Conservation (phyloP, 2,329 filamentous ascomycete species). For the Aspergillus candidus region DNA sequence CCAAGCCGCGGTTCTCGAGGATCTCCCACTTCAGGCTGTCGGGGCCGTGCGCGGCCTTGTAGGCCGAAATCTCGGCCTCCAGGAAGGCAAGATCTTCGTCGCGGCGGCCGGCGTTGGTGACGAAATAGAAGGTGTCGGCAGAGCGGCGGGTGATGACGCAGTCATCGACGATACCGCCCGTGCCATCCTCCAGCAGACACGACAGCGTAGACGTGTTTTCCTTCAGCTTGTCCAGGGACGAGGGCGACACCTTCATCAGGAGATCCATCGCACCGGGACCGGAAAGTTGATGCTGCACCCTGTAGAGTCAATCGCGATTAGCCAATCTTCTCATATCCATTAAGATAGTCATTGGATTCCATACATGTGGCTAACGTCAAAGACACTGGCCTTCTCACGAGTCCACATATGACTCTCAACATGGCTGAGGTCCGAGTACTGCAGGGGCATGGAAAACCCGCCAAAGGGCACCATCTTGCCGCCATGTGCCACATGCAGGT, state of each 20-base stretch:
- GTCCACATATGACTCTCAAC: constrained; percentile 86
- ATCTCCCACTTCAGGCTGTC: constrained; percentile 61
- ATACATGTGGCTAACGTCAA: constrained; percentile 96
- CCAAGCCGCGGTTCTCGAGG: constrained; percentile 65
- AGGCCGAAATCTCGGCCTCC: constrained; percentile 58
- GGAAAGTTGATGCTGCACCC: constrained; percentile 74
- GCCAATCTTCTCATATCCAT: too few relatives aligned
- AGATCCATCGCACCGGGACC: constrained; percentile 76
- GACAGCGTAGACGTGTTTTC: constrained; percentile 72
- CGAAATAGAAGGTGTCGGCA: constrained; percentile 75
- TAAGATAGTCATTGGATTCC: constrained; percentile 9
- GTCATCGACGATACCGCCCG: constrained; percentile 91
- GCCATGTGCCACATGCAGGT: constrained; percentile 69
- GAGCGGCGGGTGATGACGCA: constrained; percentile 80
- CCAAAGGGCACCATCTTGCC: constrained; percentile 97
- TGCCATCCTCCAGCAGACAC: constrained; percentile 69
- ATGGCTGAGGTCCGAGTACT: constrained; percentile 72
- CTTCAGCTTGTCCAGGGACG: constrained; percentile 58
- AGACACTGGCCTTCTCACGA: constrained; percentile 77
- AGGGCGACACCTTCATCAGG: constrained; percentile 77
- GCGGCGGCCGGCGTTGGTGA: constrained; percentile 88
- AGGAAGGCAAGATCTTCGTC: constrained; percentile 83
- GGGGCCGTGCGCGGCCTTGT: constrained; percentile 49
- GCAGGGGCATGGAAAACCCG: constrained; percentile 86
- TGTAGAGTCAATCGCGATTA: constrained; percentile 17